Evolutionary conservation across 768 basidiomycete species (phyloP).

Genomic region (Mycena amicta): DNA sequence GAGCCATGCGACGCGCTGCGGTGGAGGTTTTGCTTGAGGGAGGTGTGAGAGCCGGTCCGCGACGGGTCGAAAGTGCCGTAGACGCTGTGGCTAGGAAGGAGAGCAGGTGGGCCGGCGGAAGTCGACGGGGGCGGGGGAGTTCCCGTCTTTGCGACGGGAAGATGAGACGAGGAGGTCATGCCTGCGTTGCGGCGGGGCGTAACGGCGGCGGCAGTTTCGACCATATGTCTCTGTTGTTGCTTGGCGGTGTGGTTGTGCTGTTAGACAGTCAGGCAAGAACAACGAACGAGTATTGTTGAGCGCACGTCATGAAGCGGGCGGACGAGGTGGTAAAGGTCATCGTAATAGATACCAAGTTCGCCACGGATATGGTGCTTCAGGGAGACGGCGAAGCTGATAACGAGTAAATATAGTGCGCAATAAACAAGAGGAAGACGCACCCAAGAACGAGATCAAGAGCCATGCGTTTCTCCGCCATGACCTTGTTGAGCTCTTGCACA

Average conservation of each 20-base stretch:
- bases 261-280: background rate
- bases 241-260: constrained; percentile 39
- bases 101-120: constrained; percentile 27
- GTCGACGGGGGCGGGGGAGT: constrained; percentile 15
- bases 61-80: constrained; percentile 50
- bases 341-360: constrained; percentile 62
- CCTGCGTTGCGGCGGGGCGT: constrained; percentile 31
- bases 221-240: constrained; percentile 17
- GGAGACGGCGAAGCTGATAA: constrained; percentile 51
- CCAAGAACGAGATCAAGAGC: constrained; percentile 62
- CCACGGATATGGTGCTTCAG: constrained; percentile 67
- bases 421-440: constrained; percentile 33
- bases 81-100: constrained; percentile 49
- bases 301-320: constrained; percentile 57
- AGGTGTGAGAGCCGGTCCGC: constrained; percentile 20
- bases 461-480: constrained; percentile 64
- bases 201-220: constrained; percentile 22
- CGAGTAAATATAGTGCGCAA: background rate
- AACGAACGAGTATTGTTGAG: background rate
- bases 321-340: constrained; percentile 61
- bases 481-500: constrained; percentile 45
- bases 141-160: constrained; percentile 11
- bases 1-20: constrained; percentile 27
- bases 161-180: constrained; percentile 30
- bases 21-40: constrained; percentile 18